Base-by-base conservation (phyloP, 805 yeast species). In the Suhomyces kilbournensis region DNA sequence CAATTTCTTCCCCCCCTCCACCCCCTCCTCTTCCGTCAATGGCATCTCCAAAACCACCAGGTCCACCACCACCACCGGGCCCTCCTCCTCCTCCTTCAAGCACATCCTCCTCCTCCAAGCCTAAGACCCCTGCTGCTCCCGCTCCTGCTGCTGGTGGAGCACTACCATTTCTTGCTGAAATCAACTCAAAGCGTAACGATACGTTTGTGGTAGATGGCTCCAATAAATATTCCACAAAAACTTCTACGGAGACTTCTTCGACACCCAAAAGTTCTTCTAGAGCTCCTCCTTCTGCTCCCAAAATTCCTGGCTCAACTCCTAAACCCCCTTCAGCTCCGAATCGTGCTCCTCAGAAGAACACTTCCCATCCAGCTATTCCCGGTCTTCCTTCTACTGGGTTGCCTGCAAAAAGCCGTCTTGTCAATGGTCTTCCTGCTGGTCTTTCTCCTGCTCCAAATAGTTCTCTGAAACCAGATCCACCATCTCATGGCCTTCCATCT, bases 161-260 rank as follows among this genome's bases (percentile, higher is more conserved):
- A 2, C 60, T 79, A 15, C 83, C 84, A 3, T 79, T 80, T 60
- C 65, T 80, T 10, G 75, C 79, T 3, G 79, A 80, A 53, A 80
- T 80, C 49, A 79, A 78, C 58, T 74, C 71, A 32, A 74, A 76
- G 55, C 69, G 84, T 55, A 79, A 75, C 52, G 81, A 78, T 15
- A 58, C 73, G 23, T 69, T 70, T 59, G 80, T 75, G 35, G 75
- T 77, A n/a, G 78, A 71, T 30, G 77, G 66, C 2, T 53, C 66
- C 20, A 46, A 55, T 5, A 53, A 47, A 0, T 46, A 46, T 26
- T 52, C 61, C 7, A 47, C 62, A 3, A 44, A 44, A 8, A 26
- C 38, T 2, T 19, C 23, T 9, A 5, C 23, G 8, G 22, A n/a
- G 20, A 17, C 42, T 17, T 10, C 23, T 10, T 7, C 22, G 4